A percentile compares a stretch with the other conserved stretches of the same genome.
Conservation (phyloP, 257 asterid species). For the Thymus mandschuricus region DNA sequence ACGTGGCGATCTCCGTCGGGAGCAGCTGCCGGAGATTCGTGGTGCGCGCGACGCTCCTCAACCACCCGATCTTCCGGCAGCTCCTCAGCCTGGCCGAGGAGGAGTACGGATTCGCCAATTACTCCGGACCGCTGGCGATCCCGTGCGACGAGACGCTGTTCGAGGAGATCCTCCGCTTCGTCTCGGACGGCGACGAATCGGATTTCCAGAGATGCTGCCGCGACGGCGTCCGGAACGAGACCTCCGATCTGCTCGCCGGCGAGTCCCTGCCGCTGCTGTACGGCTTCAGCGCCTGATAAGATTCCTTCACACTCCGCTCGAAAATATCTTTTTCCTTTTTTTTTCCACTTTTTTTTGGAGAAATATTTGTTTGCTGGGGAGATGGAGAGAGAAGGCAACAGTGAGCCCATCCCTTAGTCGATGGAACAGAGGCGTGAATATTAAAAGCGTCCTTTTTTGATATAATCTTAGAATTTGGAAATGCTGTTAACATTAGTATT, state of each 20-base stretch:
- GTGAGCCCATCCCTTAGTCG: slow-evolving; percentile 40
- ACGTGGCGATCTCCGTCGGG: slow-evolving; percentile 80
- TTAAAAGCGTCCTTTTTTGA: slow-evolving; percentile 33
- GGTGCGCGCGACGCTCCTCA: slow-evolving; percentile 71
- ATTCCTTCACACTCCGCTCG: background rate
- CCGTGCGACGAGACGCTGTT: slow-evolving; percentile 81
- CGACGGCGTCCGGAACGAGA: slow-evolving; percentile 40
- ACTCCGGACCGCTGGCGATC: slow-evolving; percentile 64
- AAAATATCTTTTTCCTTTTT: background rate
- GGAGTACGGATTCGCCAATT: slow-evolving; percentile 65
- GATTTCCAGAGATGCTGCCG: slow-evolving; percentile 57
- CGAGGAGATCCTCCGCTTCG: slow-evolving; percentile 61
- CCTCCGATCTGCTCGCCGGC: slow-evolving; percentile 32
- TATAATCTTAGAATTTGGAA: background rate
- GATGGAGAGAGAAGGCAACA: slow-evolving; percentile 24
- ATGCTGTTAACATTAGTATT: background rate
- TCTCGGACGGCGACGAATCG: slow-evolving; percentile 39
- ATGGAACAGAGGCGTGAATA: slow-evolving; percentile 30
- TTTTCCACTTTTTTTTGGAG: background rate
- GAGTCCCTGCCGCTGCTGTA: slow-evolving; percentile 68
- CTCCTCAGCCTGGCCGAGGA: slow-evolving; percentile 73
- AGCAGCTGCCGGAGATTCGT: slow-evolving; percentile 51
- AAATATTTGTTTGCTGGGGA: slow-evolving; percentile 31
- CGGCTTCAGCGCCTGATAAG: slow-evolving; percentile 42
- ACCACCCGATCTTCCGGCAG: slow-evolving; percentile 70